These are phyloP conservation scores for Chiua virens DNA, from an alignment of 768 basidiomycete genomes.

Conservation along the genomic window DNA sequence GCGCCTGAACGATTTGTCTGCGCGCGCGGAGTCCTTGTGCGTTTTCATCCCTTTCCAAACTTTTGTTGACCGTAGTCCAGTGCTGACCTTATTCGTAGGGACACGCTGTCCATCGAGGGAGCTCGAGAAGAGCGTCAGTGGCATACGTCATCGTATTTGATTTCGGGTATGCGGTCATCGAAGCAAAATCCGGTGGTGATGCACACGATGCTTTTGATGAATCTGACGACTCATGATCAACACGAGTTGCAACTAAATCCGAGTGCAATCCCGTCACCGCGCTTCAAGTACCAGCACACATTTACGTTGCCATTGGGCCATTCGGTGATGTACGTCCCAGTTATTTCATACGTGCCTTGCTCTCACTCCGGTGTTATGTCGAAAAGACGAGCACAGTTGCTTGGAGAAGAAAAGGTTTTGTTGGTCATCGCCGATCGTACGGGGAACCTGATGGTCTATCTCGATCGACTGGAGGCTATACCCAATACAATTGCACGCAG, in stretches of 20 bases:
- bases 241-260: slow-evolving; percentile 28
- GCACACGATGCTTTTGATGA: slow-evolving; percentile 27
- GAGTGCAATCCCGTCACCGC: slow-evolving; percentile 21
- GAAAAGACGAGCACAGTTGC: slow-evolving; percentile 39
- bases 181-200: slow-evolving; percentile 14
- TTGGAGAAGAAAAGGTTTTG: slow-evolving; percentile 41
- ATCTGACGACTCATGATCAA: slow-evolving; percentile 28
- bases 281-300: slow-evolving; percentile 10
- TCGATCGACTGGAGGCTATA: slow-evolving; percentile 36
- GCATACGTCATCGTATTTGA: background rate
- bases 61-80: background rate
- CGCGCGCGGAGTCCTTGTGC: slow-evolving; percentile 2
- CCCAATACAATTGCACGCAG: slow-evolving; percentile 29
- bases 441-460: slow-evolving; percentile 38
- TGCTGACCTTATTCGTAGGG: slow-evolving; percentile 3
- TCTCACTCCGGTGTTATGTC: background rate
- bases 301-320: slow-evolving; percentile 22
- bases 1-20: slow-evolving; percentile 17
- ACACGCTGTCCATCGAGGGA: slow-evolving; percentile 11
- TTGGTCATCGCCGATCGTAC: slow-evolving; percentile 39
- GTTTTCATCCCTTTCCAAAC: background rate
- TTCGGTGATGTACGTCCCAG: slow-evolving; percentile 16
- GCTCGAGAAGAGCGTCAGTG: background rate
- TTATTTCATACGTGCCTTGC: background rate
- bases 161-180: slow-evolving; percentile 6